Conservation (phyloP, 805 yeast genomes). For the Grigorovia jiainica region DNA sequence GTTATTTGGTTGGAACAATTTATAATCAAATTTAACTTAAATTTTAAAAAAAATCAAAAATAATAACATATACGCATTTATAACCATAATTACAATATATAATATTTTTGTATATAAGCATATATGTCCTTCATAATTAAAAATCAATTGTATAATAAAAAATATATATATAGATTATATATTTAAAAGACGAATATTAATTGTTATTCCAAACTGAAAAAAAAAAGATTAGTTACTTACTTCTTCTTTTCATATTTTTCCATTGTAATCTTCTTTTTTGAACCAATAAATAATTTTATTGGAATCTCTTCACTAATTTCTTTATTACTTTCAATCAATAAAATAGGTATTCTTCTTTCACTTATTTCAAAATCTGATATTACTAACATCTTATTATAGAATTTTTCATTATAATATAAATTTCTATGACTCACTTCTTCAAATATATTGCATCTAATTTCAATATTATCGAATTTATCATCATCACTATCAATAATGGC, state of each 20-base stretch:
- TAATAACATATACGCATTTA: too few species aligned
- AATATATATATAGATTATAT: too few species aligned
- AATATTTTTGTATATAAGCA: too few species aligned
- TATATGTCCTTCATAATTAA: too few species aligned
- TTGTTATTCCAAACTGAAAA: too few species aligned
- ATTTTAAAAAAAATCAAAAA: too few species aligned
- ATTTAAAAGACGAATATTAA: too few species aligned
- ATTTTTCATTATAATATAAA: conserved; percentile 7
- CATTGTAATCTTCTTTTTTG: conserved; percentile 4
- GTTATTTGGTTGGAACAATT: conserved; percentile 49
- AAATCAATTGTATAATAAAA: not conserved
- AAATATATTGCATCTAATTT: conserved; percentile 16
- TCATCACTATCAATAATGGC: conserved; percentile 8
- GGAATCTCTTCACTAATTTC: not conserved
- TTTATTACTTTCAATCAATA: conserved; percentile 16
- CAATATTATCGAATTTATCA: not conserved
- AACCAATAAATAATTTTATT: conserved; percentile 6
- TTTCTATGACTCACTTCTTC: conserved; percentile 11
- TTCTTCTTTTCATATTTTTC: not conserved
- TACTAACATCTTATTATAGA: conserved; percentile 10
- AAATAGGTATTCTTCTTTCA: conserved; percentile 2
- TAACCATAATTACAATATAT: too few species aligned
- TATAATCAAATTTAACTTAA: conserved; percentile 14
- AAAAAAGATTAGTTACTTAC: not conserved
- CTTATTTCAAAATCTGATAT: conserved; percentile 9